Conservation (phyloP, 1,284 basidiomycete species). For the Irpex sp. region DNA sequence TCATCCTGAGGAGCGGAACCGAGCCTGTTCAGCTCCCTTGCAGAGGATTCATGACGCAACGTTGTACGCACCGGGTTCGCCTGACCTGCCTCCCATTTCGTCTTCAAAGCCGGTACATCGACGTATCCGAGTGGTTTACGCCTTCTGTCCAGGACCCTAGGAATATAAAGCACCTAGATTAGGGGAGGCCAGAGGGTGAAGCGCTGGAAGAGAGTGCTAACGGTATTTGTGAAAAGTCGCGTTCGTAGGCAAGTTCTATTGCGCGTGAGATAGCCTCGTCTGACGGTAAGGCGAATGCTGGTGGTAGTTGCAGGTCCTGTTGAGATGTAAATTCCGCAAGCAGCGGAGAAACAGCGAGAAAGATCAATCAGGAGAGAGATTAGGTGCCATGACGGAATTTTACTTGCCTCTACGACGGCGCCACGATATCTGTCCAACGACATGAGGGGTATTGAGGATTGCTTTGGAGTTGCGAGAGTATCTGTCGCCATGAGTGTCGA, state of each 20-base stretch:
- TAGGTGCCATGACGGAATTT: neutral
- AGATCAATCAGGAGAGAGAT: neutral
- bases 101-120: conserved; percentile 71
- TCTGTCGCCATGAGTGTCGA: neutral
- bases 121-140: conserved; percentile 81
- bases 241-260: conserved; percentile 83
- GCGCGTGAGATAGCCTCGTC: conserved; percentile 71
- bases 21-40: neutral
- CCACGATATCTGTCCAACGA: conserved; percentile 65
- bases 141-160: conserved; percentile 70
- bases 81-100: conserved; percentile 70
- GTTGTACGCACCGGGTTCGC: conserved; percentile 60
- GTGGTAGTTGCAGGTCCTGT: conserved; percentile 85
- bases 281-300: conserved; percentile 80
- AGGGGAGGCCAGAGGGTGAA: neutral
- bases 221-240: conserved; percentile 91
- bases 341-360: neutral
- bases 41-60: neutral
- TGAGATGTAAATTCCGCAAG: neutral
- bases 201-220: conserved; percentile 32
- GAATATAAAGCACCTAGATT: neutral
- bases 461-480: neutral
- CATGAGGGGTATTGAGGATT: neutral
- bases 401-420: conserved; percentile 71
- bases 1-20: conserved; percentile 43